phyloP scores from a whole-genome alignment of 1,284 basidiomycete species.

The Trametes versicolor region DNA sequence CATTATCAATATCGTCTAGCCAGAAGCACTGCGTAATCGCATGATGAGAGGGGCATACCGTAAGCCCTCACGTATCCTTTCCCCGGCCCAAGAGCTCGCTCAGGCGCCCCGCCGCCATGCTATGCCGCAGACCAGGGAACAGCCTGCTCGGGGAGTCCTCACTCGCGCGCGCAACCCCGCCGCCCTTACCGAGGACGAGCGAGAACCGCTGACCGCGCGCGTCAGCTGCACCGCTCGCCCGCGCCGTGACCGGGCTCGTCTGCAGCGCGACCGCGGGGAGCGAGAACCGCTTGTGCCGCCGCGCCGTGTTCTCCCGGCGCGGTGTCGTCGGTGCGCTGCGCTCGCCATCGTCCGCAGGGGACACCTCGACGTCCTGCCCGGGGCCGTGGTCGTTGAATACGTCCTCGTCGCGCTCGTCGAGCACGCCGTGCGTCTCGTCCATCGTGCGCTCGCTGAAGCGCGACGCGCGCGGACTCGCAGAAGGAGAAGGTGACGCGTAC shows the following conservation, averaged over 20 bases:
- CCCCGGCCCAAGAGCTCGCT: conserved; percentile 49
- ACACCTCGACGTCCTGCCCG: conserved; percentile 8
- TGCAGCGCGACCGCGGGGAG: conserved; percentile 78
- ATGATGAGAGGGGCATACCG: neutral
- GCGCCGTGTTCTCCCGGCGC: conserved; percentile 64
- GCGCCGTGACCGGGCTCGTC: conserved; percentile 73
- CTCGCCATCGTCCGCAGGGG: neutral
- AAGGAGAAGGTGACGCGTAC: conserved; percentile 18
- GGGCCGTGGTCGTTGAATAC: conserved; percentile 26
- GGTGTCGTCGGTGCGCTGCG: conserved; percentile 35
- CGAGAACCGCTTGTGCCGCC: conserved; percentile 75
- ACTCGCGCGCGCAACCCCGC: conserved; percentile 19
- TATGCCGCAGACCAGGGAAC: conserved; percentile 37
- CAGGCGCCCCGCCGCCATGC: conserved; percentile 48
- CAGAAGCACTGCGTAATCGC: too few species aligned
- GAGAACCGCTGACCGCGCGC: conserved; percentile 62
- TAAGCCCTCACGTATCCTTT: conserved; percentile 22
- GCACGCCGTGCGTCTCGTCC: conserved; percentile 34
- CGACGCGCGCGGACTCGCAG: conserved; percentile 40
- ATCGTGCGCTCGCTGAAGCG: conserved; percentile 40
- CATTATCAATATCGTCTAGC: neutral
- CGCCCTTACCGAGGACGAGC: conserved; percentile 58
- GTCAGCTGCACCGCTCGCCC: conserved; percentile 51
- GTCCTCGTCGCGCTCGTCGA: conserved; percentile 39
- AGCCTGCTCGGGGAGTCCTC: conserved; percentile 24